phyloP scores from a whole-genome alignment of 83 land plant genomes.

The Picea abies region DNA sequence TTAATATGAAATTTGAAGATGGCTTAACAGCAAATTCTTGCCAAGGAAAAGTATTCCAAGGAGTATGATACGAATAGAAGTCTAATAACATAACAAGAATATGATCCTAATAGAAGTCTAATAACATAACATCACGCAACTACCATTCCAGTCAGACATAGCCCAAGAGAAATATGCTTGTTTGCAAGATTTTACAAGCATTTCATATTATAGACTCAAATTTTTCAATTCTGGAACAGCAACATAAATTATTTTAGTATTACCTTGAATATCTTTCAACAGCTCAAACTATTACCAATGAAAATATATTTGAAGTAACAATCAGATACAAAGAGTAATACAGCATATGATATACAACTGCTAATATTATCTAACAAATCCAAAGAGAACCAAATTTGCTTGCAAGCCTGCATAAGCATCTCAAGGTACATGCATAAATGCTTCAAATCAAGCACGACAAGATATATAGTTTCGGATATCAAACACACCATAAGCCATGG shows the following conservation, averaged over 20 bases:
- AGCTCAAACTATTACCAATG: neutral
- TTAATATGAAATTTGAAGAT: neutral
- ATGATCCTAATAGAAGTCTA: neutral
- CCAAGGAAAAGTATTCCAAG: neutral
- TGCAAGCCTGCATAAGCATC: neutral
- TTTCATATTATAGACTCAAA: neutral
- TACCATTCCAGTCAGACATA: neutral
- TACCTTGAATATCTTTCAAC: neutral
- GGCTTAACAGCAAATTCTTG: neutral
- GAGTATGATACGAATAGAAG: neutral
- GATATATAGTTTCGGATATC: neutral
- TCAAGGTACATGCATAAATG: neutral
- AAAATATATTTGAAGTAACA: neutral
- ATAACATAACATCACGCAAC: neutral
- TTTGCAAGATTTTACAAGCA: too few relatives aligned
- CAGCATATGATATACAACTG: neutral
- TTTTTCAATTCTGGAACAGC: neutral
- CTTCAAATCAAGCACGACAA: neutral
- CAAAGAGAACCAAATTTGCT: neutral
- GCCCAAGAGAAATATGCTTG: neutral
- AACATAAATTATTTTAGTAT: neutral
- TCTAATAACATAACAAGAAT: neutral
- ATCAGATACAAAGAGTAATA: neutral
- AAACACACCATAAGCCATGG: constrained; percentile 90
- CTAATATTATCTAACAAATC: neutral